phyloP scores from a whole-genome alignment of 257 asterid genomes.

The Gentiana straminea region DNA sequence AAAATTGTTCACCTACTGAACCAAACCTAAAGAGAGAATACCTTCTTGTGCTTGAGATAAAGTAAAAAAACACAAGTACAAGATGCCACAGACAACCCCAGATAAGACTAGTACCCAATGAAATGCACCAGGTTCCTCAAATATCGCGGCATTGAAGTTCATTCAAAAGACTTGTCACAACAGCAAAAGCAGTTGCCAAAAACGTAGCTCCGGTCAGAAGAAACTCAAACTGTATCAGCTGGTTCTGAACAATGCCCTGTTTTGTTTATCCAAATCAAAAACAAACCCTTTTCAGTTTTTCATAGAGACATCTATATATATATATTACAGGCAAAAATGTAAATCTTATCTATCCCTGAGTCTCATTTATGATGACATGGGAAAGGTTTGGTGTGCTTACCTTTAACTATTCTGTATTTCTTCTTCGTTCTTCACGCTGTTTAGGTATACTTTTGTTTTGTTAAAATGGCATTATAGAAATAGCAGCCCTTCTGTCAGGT shows the following conservation, averaged over 20 bases:
- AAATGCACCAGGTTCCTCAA: slow-evolving; percentile 49
- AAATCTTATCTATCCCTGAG: background rate
- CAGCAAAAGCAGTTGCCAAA: slow-evolving; percentile 71
- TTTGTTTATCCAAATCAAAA: slow-evolving; percentile 3
- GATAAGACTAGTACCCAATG: slow-evolving; percentile 62
- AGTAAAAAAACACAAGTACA: slow-evolving; percentile 50
- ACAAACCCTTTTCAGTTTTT: background rate
- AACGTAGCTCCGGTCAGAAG: slow-evolving; percentile 97
- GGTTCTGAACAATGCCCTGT: slow-evolving; percentile 98
- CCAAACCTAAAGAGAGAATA: slow-evolving; percentile 41
- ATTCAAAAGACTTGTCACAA: slow-evolving; percentile 85
- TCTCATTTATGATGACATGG: slow-evolving; percentile 77
- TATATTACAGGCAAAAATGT: background rate
- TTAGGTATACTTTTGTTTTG: background rate
- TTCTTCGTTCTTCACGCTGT: too few relatives aligned
- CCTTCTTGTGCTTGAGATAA: slow-evolving; percentile 78
- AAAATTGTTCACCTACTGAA: too few relatives aligned
- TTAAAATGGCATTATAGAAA: too few relatives aligned
- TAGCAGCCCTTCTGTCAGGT: too few relatives aligned
- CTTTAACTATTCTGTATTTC: too few relatives aligned
- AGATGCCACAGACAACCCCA: slow-evolving; percentile 46
- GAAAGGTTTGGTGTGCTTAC: slow-evolving; percentile 41
- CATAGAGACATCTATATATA: background rate
- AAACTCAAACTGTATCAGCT: slow-evolving; percentile 81
- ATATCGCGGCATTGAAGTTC: slow-evolving; percentile 31